phyloP scores from a whole-genome alignment of 768 basidiomycete genomes.

The Lentinula lateritia region DNA sequence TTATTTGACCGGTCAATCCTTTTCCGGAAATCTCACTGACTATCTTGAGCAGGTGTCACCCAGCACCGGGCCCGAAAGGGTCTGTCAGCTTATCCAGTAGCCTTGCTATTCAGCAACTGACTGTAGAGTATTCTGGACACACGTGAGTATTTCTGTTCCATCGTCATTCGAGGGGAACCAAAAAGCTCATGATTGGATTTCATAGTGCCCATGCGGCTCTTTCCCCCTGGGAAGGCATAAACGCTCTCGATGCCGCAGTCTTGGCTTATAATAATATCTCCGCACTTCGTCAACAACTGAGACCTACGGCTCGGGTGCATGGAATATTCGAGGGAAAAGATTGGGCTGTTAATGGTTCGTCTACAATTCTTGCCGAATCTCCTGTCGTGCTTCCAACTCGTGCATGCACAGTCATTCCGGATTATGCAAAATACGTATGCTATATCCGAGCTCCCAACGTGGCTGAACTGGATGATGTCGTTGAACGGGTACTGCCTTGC shows the following conservation, averaged over 20 bases:
- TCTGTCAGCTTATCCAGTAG: constrained; percentile 61
- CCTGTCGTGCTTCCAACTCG: not conserved
- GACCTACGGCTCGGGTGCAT: constrained; percentile 74
- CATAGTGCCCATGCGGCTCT: constrained; percentile 72
- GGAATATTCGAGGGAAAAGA: constrained; percentile 73
- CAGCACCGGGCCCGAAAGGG: constrained; percentile 69
- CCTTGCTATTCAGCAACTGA: constrained; percentile 55
- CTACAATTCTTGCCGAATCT: not conserved
- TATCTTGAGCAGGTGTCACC: constrained; percentile 57
- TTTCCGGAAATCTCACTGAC: not conserved
- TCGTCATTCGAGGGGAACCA: not conserved
- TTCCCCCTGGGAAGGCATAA: constrained; percentile 81
- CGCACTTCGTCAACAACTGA: constrained; percentile 75
- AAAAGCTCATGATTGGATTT: not conserved
- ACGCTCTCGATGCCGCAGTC: constrained; percentile 85
- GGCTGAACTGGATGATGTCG: constrained; percentile 51
- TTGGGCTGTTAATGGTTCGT: constrained; percentile 68
- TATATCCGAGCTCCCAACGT: constrained; percentile 69
- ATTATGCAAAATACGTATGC: constrained; percentile 74
- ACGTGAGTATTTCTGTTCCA: constrained; percentile 41
- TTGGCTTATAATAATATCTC: constrained; percentile 78
- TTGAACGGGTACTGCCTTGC: constrained; percentile 61
- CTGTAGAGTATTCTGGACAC: constrained; percentile 67
- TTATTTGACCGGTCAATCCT: not conserved
- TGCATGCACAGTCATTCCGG: constrained; percentile 63